Percentiles rank a stretch among this genome's conserved stretches.
Conservation (phyloP, 257 asterid species). For the Nemophila menziesii region DNA sequence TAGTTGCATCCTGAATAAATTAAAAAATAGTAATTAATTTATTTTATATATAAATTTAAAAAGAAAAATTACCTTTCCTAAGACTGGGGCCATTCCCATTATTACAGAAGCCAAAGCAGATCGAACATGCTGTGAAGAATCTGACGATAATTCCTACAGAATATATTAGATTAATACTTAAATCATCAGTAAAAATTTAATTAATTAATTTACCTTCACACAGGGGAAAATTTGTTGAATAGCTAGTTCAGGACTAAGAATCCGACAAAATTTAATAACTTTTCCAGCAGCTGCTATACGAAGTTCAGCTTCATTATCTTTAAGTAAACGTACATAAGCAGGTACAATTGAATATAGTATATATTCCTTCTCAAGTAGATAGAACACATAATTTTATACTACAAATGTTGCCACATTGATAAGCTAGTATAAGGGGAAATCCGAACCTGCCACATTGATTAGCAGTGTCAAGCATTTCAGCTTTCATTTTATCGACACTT, state of each 20-base stretch:
- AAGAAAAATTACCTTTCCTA: conserved; percentile 88
- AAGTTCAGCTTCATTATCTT: conserved; percentile 89
- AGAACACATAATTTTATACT: no score
- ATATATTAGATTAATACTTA: background rate
- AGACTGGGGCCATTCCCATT: conserved; percentile 95
- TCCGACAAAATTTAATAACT: conserved; percentile 74
- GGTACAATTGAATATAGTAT: no score
- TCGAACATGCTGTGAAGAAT: conserved; percentile 89
- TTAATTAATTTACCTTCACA: conserved; percentile 72
- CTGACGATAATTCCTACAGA: conserved; percentile 80
- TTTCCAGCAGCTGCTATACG: conserved; percentile 89
- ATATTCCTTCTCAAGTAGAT: no score
- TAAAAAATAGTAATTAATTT: no score
- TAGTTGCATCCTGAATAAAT: conserved; percentile 64
- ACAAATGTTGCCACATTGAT: no score
- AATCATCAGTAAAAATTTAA: conserved; percentile 8
- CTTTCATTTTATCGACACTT: no score
- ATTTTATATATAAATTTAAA: background rate
- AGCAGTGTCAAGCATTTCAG: no score
- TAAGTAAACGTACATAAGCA: conserved; percentile 82
- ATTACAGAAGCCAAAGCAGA: conserved; percentile 91
- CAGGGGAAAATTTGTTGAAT: conserved; percentile 87
- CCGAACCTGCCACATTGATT: no score
- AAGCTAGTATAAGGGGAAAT: no score
- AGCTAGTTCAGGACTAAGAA: conserved; percentile 76